These are phyloP conservation scores for Globisporangium echinulatum DNA, from an alignment of 352 stramenopile species.

Conservation along the genomic window DNA sequence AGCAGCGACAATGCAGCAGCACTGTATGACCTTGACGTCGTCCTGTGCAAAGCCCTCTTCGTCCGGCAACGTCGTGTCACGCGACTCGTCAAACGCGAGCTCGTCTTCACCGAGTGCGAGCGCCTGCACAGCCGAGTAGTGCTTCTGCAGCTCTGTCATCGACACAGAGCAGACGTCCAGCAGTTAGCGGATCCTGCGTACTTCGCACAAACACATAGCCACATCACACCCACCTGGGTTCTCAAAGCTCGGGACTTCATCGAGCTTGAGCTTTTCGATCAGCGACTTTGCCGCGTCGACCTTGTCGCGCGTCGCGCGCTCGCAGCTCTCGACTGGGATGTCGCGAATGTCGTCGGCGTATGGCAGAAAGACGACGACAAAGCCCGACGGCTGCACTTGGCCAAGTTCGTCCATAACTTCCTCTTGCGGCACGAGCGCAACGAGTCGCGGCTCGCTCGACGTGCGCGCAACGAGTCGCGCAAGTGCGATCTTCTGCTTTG, in stretches of 20 bases:
- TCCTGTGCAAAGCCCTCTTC: slow-evolving; percentile 54
- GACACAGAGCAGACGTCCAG: neutral
- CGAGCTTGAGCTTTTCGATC: slow-evolving; percentile 66
- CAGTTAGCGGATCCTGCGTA: neutral
- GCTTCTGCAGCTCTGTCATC: slow-evolving; percentile 70
- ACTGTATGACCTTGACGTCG: slow-evolving; percentile 46
- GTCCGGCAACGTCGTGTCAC: slow-evolving; percentile 74
- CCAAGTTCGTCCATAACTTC: slow-evolving; percentile 71
- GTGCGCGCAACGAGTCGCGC: slow-evolving; percentile 66
- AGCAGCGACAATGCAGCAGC: neutral
- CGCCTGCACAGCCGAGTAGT: slow-evolving; percentile 75
- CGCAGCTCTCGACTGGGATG: slow-evolving; percentile 32
- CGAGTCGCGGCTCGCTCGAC: slow-evolving; percentile 67
- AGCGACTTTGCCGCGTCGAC: slow-evolving; percentile 57
- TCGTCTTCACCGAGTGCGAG: slow-evolving; percentile 67
- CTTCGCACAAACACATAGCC: neutral
- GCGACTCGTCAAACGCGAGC: slow-evolving; percentile 69
- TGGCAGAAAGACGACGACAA: slow-evolving; percentile 72
- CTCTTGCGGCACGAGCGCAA: slow-evolving; percentile 71
- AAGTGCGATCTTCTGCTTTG: slow-evolving; percentile 58
- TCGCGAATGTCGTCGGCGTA: slow-evolving; percentile 82
- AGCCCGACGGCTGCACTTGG: slow-evolving; percentile 71
- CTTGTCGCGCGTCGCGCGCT: slow-evolving; percentile 39
- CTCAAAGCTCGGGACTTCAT: slow-evolving; percentile 71
- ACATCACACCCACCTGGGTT: slow-evolving; percentile 46